Evolutionary conservation across 805 yeast species (phyloP), one percentile per base, ranked within the genome.

Genomic region (Cyberlindnera bimundalis): DNA sequence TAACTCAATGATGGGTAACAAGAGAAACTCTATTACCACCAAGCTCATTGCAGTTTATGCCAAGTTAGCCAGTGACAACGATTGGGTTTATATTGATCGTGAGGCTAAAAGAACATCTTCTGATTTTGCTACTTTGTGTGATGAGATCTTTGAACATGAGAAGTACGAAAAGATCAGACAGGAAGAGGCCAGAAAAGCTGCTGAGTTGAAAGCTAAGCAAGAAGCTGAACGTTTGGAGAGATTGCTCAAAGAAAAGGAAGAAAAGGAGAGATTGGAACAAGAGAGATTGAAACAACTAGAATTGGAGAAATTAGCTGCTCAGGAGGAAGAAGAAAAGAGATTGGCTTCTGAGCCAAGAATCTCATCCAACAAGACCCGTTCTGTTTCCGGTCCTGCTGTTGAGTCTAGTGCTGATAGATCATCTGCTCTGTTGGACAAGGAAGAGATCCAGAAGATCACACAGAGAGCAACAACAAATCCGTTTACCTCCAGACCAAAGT

Each of bases 71-170:
- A 71, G 71, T 33, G 72, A 68, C 40, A 70, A 74, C 30, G 84
- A 78, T 45, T 77, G 86, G 79, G 84, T 79, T 52, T 75, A 75
- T 51, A 74, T 82, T 61, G 85, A 81, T 52, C 78, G 75, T 53
- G 86, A 79, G 58, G 80, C 88, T 6, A 81, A 76, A 61, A 71
- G 93, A 61, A 81, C 90, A 2, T 79, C 86, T 27, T 79, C 86
- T 13, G 84, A 84, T 47, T 84, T 84, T 67, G 93, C 89, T 11
- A 74, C 84, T 2, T 66, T 84, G 31, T 81, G 88, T 67, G 91
- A 84, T 63, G 79, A 77, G 60, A 77, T 84, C 43, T 84, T 84
- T 67, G 83, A 77, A 52, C 84, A 81, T 59, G 89, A 81, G 54
- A 74, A 72, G 49, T 77, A 71, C 38, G 84, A 79, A 45, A 79